A percentile compares a stretch with the other conserved stretches of the same genome.
Evolutionary conservation across 2,329 filamentous ascomycete species (phyloP).

Genomic region (Colletotrichum eremochloae): DNA sequence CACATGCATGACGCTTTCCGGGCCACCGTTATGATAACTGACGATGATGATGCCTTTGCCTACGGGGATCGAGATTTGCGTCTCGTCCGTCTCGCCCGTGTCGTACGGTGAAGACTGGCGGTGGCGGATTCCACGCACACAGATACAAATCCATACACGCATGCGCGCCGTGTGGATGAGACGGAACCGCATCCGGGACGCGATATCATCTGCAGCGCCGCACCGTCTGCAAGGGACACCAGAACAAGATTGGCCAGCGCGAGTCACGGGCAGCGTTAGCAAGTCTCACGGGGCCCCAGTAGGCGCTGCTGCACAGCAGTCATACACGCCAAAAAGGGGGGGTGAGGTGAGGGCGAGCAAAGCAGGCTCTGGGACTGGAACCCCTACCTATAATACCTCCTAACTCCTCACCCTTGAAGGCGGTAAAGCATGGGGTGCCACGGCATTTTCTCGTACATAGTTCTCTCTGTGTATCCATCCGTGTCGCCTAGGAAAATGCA

Average conservation of each 20-base stretch:
- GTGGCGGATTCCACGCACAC: conserved; percentile 6
- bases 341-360: no score
- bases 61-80: conserved; percentile 1
- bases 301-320: background rate
- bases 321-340: background rate
- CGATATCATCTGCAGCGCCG: conserved; percentile 39
- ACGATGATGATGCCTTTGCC: background rate
- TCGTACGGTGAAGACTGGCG: conserved; percentile 8
- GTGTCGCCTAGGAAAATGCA: background rate
- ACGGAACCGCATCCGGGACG: conserved; percentile 7
- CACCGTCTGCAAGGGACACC: conserved; percentile 34
- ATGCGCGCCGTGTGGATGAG: background rate
- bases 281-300: background rate
- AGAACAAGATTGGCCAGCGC: conserved; percentile 21
- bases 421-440: conserved; percentile 17
- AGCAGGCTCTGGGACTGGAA: background rate
- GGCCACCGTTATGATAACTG: background rate
- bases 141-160: background rate
- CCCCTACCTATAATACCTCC: no score
- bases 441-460: background rate
- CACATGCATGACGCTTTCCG: background rate
- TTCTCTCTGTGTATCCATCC: background rate
- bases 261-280: background rate
- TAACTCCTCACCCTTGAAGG: background rate
- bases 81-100: background rate